phyloP scores from a whole-genome alignment of 1,284 basidiomycete species.

The Exsudoporus floridanus region DNA sequence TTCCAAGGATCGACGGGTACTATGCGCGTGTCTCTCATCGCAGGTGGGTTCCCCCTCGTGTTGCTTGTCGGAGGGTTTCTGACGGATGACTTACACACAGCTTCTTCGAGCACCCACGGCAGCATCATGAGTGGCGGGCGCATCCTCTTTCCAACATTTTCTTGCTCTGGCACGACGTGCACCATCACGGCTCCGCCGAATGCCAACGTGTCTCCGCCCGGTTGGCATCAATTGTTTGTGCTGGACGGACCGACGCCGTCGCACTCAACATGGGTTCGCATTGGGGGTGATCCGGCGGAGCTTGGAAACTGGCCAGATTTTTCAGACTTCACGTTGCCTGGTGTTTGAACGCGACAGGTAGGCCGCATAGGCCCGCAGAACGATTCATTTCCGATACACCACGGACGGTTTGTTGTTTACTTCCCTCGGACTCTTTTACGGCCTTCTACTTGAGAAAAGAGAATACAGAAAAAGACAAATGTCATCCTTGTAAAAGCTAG shows the following conservation, averaged over 20 bases:
- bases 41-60: too few relatives aligned
- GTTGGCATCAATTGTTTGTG: slow-evolving; percentile 73
- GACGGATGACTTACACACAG: slow-evolving; percentile 35
- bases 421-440: too few relatives aligned
- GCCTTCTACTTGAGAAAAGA: too few relatives aligned
- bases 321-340: slow-evolving; percentile 63
- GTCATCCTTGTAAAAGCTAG: too few relatives aligned
- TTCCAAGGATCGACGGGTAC: too few relatives aligned
- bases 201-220: slow-evolving; percentile 65
- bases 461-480: too few relatives aligned
- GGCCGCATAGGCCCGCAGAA: neutral
- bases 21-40: too few relatives aligned
- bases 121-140: slow-evolving; percentile 67
- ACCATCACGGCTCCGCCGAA: slow-evolving; percentile 70
- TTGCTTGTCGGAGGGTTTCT: neutral
- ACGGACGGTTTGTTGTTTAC: neutral
- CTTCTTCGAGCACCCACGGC: slow-evolving; percentile 75
- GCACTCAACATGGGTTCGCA: slow-evolving; percentile 67
- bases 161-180: slow-evolving; percentile 60
- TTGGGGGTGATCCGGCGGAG: slow-evolving; percentile 66
- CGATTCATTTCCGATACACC: neutral
- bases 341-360: slow-evolving; percentile 27
- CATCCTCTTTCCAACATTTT: slow-evolving; percentile 67
- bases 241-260: slow-evolving; percentile 75
- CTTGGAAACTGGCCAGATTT: slow-evolving; percentile 68